phyloP scores from a whole-genome alignment of 2,329 filamentous ascomycete genomes.

The Talaromyces sp. region DNA sequence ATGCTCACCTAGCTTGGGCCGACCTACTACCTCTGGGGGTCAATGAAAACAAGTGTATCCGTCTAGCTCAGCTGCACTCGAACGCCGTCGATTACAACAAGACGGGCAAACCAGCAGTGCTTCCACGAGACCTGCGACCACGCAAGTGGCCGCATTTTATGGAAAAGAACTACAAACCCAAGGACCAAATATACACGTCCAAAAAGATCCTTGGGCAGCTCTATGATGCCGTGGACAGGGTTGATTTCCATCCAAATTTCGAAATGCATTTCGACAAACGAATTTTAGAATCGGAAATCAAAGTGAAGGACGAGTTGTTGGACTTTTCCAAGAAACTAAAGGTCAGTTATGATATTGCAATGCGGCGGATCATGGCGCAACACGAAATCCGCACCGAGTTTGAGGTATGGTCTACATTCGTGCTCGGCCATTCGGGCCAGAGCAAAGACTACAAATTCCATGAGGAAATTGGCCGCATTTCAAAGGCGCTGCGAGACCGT shows the following conservation, averaged over 20 bases:
- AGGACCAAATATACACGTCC: conserved; percentile 59
- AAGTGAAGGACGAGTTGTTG: conserved; percentile 53
- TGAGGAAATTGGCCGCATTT: conserved; percentile 72
- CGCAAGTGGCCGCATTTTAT: conserved; percentile 79
- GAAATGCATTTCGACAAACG: conserved; percentile 69
- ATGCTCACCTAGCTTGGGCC: conserved; percentile 72
- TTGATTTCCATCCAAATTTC: conserved; percentile 70
- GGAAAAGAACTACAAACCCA: conserved; percentile 57
- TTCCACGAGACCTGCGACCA: conserved; percentile 59
- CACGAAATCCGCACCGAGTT: conserved; percentile 82
- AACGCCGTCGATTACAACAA: conserved; percentile 93
- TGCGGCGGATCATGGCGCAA: conserved; percentile 79
- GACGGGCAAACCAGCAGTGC: conserved; percentile 71
- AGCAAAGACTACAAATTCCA: conserved; percentile 79
- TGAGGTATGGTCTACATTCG: conserved; percentile 84
- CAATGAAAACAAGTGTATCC: conserved; percentile 64
- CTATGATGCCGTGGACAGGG: conserved; percentile 68
- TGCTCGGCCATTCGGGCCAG: conserved; percentile 67
- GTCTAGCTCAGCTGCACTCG: conserved; percentile 77
- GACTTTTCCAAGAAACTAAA: conserved; percentile 64
- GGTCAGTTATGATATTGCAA: conserved; percentile 66
- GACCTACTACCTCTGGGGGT: conserved; percentile 63
- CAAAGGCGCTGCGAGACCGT: conserved; percentile 60
- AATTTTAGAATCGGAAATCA: conserved; percentile 60
- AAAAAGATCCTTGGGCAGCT: conserved; percentile 70